Conservation (phyloP, 345 rosid genomes). For the Dovyalis caffra region DNA sequence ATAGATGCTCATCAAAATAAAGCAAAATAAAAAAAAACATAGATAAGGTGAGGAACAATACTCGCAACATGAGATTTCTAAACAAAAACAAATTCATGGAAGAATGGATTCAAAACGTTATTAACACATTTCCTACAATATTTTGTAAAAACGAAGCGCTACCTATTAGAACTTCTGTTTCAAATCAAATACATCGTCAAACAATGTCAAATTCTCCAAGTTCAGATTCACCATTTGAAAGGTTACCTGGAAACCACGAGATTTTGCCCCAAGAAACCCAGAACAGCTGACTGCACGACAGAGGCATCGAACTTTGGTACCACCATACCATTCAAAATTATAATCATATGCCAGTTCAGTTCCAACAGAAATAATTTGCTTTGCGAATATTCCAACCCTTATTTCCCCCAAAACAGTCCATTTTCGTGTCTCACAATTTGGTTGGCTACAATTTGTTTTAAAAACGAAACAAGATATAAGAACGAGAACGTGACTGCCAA, state of each 20-base stretch:
- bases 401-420: slow-evolving; percentile 91
- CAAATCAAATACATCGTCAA: background rate
- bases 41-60: background rate
- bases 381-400: slow-evolving; percentile 95
- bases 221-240: background rate
- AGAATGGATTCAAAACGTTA: background rate
- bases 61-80: background rate
- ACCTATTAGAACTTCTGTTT: background rate
- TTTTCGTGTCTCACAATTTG: slow-evolving; percentile 98
- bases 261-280: slow-evolving; percentile 97
- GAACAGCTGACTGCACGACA: slow-evolving; percentile 88
- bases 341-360: slow-evolving; percentile 83
- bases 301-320: slow-evolving; percentile 91
- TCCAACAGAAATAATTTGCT: slow-evolving; percentile 59
- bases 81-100: no score
- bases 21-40: background rate
- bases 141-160: background rate
- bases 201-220: background rate
- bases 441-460: slow-evolving; percentile 49
- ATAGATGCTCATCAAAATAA: background rate
- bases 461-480: slow-evolving; percentile 14
- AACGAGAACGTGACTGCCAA: no score
- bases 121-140: background rate
- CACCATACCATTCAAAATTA: slow-evolving; percentile 97
- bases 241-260: slow-evolving; percentile 93